Evolutionary conservation across 495 filamentous ascomycete species (phyloP).

Genomic region (Cudoniella acicularis): DNA sequence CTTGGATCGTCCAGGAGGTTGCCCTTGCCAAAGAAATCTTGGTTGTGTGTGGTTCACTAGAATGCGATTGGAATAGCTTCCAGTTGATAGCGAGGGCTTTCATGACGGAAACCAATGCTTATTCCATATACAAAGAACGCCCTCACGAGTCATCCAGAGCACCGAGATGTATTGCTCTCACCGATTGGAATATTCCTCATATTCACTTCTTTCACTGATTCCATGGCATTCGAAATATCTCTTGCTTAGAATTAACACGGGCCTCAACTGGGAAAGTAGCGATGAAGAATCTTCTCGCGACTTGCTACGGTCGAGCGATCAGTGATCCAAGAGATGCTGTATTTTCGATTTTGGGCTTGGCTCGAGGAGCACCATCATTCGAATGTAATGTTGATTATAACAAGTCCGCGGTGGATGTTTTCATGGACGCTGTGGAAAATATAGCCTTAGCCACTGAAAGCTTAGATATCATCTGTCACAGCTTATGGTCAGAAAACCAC

Average conservation of each 20-base stretch:
- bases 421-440: not conserved
- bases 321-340: not conserved
- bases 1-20: slow-evolving; percentile 1
- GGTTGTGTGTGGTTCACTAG: not conserved
- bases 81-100: not conserved
- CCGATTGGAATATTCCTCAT: not conserved
- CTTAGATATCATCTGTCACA: not conserved
- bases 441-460: not conserved
- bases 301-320: not conserved
- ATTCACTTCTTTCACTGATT: not conserved
- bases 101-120: not conserved
- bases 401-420: not conserved
- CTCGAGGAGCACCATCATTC: not conserved
- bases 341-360: not conserved
- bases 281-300: not conserved
- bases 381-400: not conserved
- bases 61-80: not conserved
- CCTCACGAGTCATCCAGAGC: not conserved
- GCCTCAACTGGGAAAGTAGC: not conserved
- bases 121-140: not conserved
- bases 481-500: not conserved
- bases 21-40: not conserved
- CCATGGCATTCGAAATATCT: not conserved
- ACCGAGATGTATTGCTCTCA: not conserved
- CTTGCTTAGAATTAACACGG: not conserved